Conservation (phyloP, 2,329 filamentous ascomycete species). For the Anthostomella pinea region DNA sequence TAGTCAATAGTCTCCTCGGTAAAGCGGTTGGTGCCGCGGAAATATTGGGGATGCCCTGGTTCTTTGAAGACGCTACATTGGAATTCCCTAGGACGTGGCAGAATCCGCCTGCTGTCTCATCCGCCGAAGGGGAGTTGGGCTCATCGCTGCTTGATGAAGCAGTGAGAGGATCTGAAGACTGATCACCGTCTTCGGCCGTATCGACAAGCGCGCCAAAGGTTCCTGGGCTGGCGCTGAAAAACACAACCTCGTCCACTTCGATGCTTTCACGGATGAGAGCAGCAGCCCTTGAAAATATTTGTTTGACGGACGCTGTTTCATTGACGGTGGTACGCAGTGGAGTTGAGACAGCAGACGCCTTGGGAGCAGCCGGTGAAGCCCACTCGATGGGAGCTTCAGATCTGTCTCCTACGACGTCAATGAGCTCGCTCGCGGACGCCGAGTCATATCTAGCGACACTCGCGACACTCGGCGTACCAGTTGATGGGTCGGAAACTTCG, state of each 20-base stretch:
- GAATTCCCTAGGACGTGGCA: conserved; percentile 38
- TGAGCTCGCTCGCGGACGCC: no score
- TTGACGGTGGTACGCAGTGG: not conserved
- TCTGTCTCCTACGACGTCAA: no score
- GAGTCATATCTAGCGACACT: no score
- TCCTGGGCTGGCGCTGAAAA: conserved; percentile 28
- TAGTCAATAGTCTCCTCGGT: no score
- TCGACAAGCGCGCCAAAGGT: conserved; percentile 15
- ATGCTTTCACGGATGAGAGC: conserved; percentile 42
- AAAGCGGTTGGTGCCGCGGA: no score
- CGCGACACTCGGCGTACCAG: no score
- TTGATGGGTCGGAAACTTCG: no score
- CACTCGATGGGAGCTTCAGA: no score
- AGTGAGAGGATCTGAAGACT: no score
- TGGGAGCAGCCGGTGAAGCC: not conserved
- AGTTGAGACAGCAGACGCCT: not conserved
- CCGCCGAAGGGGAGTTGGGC: conserved; percentile 1
- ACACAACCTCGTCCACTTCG: conserved; percentile 38
- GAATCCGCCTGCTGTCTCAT: conserved; percentile 1
- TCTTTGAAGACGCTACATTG: no score
- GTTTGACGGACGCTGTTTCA: conserved; percentile 5
- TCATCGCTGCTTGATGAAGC: conserved; percentile 15
- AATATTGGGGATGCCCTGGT: no score
- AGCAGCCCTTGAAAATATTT: conserved; percentile 40
- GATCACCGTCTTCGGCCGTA: not conserved